phyloP scores from a whole-genome alignment of 1,139 yeast species.

The Yamadazyma blattariae region DNA sequence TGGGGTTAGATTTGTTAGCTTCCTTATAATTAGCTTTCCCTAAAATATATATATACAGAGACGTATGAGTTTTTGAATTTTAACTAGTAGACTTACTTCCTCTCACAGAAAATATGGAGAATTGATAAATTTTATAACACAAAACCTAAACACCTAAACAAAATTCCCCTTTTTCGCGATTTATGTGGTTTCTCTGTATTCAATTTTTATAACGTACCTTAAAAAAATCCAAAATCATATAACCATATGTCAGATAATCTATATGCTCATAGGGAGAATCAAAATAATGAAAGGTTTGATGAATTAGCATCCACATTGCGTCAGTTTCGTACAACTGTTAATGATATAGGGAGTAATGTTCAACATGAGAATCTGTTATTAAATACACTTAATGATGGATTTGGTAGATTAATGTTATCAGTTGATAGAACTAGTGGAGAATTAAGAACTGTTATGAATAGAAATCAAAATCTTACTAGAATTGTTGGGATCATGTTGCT shows the following conservation, averaged over 20 bases:
- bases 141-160: no score
- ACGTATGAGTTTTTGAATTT: no score
- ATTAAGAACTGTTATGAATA: slow-evolving; percentile 49
- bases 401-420: slow-evolving; percentile 57
- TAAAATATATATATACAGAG: no score
- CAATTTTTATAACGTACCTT: no score
- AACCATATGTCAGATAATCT: slow-evolving; percentile 37
- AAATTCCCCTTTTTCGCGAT: no score
- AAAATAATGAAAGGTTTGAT: slow-evolving; percentile 44
- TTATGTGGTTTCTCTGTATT: no score
- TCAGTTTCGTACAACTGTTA: slow-evolving; percentile 44
- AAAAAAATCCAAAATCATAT: no score
- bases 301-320: slow-evolving; percentile 44
- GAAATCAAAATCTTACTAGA: slow-evolving; percentile 43
- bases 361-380: slow-evolving; percentile 49
- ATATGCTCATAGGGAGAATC: slow-evolving; percentile 44
- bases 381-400: slow-evolving; percentile 56
- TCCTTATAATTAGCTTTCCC: no score
- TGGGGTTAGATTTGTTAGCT: no score
- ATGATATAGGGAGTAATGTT: slow-evolving; percentile 42
- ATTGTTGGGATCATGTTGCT: slow-evolving; percentile 49
- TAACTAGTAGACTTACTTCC: no score
- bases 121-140: no score
- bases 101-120: no score
- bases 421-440: slow-evolving; percentile 67